These are phyloP conservation scores for Zangia roseola DNA, from an alignment of 768 basidiomycete species.

Conservation along the genomic window DNA sequence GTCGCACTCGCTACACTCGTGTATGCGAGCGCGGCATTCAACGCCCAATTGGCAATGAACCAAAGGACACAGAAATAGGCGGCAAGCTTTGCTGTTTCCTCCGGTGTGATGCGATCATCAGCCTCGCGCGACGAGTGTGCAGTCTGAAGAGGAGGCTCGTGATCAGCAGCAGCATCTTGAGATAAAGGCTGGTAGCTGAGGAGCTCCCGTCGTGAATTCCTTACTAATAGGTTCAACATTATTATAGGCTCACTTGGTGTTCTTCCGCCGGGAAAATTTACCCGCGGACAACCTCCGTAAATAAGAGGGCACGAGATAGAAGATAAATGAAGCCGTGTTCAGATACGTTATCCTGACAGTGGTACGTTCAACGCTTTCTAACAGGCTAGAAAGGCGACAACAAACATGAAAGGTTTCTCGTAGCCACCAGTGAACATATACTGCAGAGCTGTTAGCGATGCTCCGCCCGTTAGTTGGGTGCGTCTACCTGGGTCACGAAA, in stretches of 20 bases:
- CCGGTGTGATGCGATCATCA: conserved; percentile 48
- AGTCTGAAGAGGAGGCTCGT: conserved; percentile 15
- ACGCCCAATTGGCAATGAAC: conserved; percentile 92
- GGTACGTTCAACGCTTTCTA: conserved; percentile 1
- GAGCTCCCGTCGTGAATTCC: background rate
- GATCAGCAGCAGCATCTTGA: conserved; percentile 12
- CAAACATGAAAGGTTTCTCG: conserved; percentile 87
- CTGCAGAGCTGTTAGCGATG: conserved; percentile 26
- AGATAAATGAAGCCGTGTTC: conserved; percentile 83
- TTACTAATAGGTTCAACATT: background rate
- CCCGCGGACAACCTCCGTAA: conserved; percentile 32
- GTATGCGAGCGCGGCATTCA: conserved; percentile 80
- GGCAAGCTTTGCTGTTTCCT: conserved; percentile 79
- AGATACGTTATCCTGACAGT: conserved; percentile 85
- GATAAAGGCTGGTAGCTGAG: conserved; percentile 26
- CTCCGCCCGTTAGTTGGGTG: background rate
- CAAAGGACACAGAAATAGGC: conserved; percentile 82
- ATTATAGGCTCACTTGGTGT: conserved; percentile 8
- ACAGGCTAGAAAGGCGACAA: conserved; percentile 5
- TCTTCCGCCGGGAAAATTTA: conserved; percentile 1
- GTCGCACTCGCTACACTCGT: conserved; percentile 96
- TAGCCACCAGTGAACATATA: conserved; percentile 65
- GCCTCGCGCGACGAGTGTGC: conserved; percentile 8
- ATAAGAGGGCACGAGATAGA: conserved; percentile 72
- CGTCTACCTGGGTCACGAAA: conserved; percentile 76